Conservation (phyloP, 2,329 filamentous ascomycete genomes). For the Verticillium tricorpus region DNA sequence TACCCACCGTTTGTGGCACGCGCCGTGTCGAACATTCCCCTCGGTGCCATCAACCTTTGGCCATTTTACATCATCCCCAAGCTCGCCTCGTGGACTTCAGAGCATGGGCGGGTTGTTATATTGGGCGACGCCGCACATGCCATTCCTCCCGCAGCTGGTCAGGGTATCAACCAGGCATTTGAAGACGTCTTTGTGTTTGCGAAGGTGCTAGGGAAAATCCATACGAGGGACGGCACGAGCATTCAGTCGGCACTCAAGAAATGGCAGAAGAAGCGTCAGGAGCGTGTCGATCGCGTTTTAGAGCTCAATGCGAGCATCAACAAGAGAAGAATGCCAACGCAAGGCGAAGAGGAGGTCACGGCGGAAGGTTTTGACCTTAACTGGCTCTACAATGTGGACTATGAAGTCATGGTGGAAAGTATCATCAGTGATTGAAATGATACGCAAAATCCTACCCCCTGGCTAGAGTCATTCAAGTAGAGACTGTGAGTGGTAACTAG, state of each 20-base stretch:
- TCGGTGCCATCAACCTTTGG: constrained; percentile 38
- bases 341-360: not conserved
- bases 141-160: constrained; percentile 41
- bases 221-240: not conserved
- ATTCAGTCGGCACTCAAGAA: not conserved
- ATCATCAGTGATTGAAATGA: constrained; percentile 6
- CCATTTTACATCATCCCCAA: constrained; percentile 44
- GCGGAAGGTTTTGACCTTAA: constrained; percentile 27
- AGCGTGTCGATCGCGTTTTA: not conserved
- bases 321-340: not conserved
- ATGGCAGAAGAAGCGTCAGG: not conserved
- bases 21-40: constrained; percentile 23
- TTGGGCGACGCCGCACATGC: constrained; percentile 45
- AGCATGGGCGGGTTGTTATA: constrained; percentile 32
- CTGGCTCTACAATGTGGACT: constrained; percentile 36
- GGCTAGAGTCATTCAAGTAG: no score
- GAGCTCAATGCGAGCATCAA: not conserved
- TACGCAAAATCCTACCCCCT: no score
- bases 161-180: constrained; percentile 42
- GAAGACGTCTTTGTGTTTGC: constrained; percentile 35
- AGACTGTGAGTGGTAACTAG: no score
- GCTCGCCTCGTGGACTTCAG: constrained; percentile 38
- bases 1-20: constrained; percentile 31
- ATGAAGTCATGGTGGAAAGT: constrained; percentile 26
- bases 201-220: not conserved